phyloP scores from a whole-genome alignment of 805 yeast genomes.

The Candida andamanensis region DNA sequence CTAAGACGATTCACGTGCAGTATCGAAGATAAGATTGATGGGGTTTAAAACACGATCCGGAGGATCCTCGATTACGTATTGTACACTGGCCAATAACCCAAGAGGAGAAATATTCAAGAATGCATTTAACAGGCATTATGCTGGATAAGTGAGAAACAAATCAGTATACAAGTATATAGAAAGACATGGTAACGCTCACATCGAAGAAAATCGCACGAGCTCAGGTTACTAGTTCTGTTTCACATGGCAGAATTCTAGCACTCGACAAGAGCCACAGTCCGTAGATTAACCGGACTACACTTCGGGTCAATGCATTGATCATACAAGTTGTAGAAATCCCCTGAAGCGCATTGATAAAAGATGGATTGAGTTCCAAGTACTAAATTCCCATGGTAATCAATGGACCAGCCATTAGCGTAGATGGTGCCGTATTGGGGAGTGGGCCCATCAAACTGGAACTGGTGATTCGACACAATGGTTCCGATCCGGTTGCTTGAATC shows the following conservation, averaged over 20 bases:
- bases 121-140: too few relatives aligned
- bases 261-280: conserved; percentile 31
- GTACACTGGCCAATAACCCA: too few relatives aligned
- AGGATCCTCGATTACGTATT: too few relatives aligned
- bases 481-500: conserved; percentile 32
- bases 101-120: too few relatives aligned
- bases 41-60: too few relatives aligned
- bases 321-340: conserved; percentile 35
- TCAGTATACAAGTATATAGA: too few relatives aligned
- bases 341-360: conserved; percentile 38
- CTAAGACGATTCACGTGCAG: too few relatives aligned
- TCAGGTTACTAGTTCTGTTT: too few relatives aligned
- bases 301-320: conserved; percentile 28
- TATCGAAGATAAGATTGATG: too few relatives aligned
- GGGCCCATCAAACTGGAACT: conserved; percentile 40
- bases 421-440: conserved; percentile 34
- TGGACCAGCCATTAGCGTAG: conserved; percentile 37
- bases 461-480: conserved; percentile 32
- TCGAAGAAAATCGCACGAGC: too few relatives aligned
- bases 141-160: too few relatives aligned
- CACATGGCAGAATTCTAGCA: conserved; percentile 18
- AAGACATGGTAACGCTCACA: too few relatives aligned
- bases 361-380: conserved; percentile 25
- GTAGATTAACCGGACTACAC: conserved; percentile 33
- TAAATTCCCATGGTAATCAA: conserved; percentile 27